These are phyloP conservation scores for Proliferodiscus dingleyae DNA, from an alignment of 2,329 filamentous ascomycete genomes.

Conservation along the genomic window DNA sequence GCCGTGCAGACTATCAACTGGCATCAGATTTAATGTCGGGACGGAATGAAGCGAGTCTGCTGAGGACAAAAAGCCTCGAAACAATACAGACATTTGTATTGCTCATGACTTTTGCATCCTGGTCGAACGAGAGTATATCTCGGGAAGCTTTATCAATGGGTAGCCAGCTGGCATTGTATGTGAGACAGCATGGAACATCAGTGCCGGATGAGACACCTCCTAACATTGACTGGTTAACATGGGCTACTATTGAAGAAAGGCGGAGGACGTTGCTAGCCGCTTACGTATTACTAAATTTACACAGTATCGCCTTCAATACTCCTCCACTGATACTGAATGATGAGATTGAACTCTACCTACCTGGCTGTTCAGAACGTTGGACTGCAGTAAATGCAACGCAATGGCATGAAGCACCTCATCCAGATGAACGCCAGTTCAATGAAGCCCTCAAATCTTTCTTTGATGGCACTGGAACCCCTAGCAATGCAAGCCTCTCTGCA, in stretches of 20 bases:
- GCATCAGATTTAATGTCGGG: too few species aligned
- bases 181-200: slow-evolving; percentile 29
- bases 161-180: slow-evolving; percentile 51
- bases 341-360: slow-evolving; percentile 50
- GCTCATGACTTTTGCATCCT: too few species aligned
- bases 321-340: slow-evolving; percentile 52
- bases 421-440: slow-evolving; percentile 45
- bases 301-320: slow-evolving; percentile 57
- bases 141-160: too few species aligned
- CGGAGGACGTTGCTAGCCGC: slow-evolving; percentile 55
- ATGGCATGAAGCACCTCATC: slow-evolving; percentile 46
- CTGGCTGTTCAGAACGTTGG: slow-evolving; percentile 53
- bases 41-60: slow-evolving; percentile 2
- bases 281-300: slow-evolving; percentile 59
- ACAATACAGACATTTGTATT: too few species aligned
- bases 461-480: slow-evolving; percentile 16
- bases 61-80: neutral
- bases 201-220: slow-evolving; percentile 31
- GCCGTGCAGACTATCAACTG: slow-evolving; percentile 44
- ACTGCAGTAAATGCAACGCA: slow-evolving; percentile 52
- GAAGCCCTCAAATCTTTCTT: too few species aligned
- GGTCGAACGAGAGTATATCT: too few species aligned
- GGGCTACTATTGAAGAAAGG: slow-evolving; percentile 52
- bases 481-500: slow-evolving; percentile 46
- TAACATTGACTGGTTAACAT: slow-evolving; percentile 45